phyloP scores from a whole-genome alignment of 306 rosid species.

The Carpinus fangiana region DNA sequence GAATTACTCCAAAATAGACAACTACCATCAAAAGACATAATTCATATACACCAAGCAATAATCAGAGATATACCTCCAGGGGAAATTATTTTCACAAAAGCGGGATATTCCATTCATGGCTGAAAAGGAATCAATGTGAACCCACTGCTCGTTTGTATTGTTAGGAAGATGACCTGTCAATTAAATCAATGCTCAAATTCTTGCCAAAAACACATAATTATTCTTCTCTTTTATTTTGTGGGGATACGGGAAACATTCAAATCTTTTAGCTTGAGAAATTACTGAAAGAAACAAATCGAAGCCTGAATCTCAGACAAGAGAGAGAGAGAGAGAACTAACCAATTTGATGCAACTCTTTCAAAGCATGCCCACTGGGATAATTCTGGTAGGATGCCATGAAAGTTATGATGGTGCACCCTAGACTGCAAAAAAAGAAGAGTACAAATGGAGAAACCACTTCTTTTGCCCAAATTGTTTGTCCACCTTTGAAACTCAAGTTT shows the following conservation, averaged over 20 bases:
- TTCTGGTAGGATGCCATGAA: conserved; percentile 88
- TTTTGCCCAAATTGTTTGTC: neutral
- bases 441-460: conserved; percentile 17
- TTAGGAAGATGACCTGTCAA: conserved; percentile 51
- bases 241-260: neutral
- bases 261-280: neutral
- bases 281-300: neutral
- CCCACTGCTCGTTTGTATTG: conserved; percentile 55
- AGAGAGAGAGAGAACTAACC: conserved; percentile 43
- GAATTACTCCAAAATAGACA: conserved; percentile 9
- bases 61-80: conserved; percentile 71
- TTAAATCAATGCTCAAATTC: conserved; percentile 6
- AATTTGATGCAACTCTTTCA: conserved; percentile 62
- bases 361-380: conserved; percentile 89
- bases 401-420: conserved; percentile 69
- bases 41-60: conserved; percentile 16
- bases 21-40: neutral
- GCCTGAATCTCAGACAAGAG: neutral
- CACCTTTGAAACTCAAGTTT: neutral
- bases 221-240: neutral
- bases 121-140: conserved; percentile 92
- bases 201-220: neutral
- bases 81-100: conserved; percentile 72
- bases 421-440: conserved; percentile 65
- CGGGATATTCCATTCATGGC: conserved; percentile 98